phyloP scores from a whole-genome alignment of 2,329 filamentous ascomycete species.

The Trichoderma sp. region DNA sequence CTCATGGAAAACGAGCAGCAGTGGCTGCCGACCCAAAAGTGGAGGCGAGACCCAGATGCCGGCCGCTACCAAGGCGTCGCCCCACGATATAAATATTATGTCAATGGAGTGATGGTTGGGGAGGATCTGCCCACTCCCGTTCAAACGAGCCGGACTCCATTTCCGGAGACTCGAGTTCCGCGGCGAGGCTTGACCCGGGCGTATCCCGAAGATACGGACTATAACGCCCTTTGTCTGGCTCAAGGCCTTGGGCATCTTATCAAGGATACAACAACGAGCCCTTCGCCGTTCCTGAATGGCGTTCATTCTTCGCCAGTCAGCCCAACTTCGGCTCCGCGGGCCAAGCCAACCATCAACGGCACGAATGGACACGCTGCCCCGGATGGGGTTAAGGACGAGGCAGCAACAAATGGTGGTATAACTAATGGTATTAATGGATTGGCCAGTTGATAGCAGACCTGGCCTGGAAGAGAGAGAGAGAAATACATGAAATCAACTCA shows the following conservation, averaged over 20 bases:
- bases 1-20: conserved; percentile 50
- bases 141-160: conserved; percentile 51
- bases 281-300: conserved; percentile 44
- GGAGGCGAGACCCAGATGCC: conserved; percentile 56
- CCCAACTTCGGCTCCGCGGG: conserved; percentile 30
- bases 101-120: conserved; percentile 52
- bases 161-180: conserved; percentile 53
- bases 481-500: neutral
- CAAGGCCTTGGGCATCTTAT: conserved; percentile 57
- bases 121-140: conserved; percentile 49
- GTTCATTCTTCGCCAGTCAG: conserved; percentile 46
- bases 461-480: neutral
- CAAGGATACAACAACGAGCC: conserved; percentile 42
- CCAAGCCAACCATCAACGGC: conserved; percentile 32
- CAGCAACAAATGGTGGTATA: conserved; percentile 26
- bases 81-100: conserved; percentile 56
- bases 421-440: conserved; percentile 33
- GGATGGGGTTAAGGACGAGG: conserved; percentile 22
- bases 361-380: conserved; percentile 24
- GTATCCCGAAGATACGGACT: conserved; percentile 55
- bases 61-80: conserved; percentile 52
- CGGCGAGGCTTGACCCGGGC: conserved; percentile 53
- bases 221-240: conserved; percentile 51
- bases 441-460: neutral
- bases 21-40: conserved; percentile 49